Percentiles rank a stretch among this genome's conserved stretches.
phyloP scores from a whole-genome alignment of 495 filamentous ascomycete genomes.

The Neurospora terricola region DNA sequence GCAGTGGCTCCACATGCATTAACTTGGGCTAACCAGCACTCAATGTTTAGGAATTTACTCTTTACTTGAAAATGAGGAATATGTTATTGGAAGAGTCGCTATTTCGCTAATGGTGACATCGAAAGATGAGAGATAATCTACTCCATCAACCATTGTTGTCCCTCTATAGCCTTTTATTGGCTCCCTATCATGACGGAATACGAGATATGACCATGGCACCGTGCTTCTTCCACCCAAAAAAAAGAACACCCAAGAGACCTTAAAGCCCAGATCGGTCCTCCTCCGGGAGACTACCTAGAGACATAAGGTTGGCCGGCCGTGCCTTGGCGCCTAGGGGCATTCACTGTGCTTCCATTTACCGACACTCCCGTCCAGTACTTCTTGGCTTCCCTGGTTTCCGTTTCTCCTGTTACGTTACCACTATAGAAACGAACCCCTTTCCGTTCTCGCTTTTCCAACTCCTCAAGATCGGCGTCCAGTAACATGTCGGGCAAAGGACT shows the following conservation, averaged over 20 bases:
- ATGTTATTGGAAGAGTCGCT: background rate
- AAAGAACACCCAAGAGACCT: background rate
- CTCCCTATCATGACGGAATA: background rate
- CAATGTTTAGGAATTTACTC: background rate
- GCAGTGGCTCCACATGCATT: background rate
- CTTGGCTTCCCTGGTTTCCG: background rate
- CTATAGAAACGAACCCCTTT: background rate
- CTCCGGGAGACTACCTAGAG: background rate
- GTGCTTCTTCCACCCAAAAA: background rate
- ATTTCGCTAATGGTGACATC: background rate
- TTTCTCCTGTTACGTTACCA: background rate
- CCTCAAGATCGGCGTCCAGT: background rate
- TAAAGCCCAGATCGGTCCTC: background rate
- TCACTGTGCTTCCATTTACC: background rate
- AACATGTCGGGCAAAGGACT: background rate
- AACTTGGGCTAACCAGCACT: background rate
- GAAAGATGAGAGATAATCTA: background rate
- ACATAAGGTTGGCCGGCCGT: background rate
- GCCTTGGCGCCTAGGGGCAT: background rate
- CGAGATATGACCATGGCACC: background rate
- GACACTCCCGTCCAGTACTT: background rate
- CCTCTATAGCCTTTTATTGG: background rate
- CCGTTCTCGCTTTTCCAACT: background rate
- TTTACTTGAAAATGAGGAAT: background rate
- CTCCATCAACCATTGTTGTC: background rate